Evolutionary conservation across 1,139 yeast genomes (phyloP).

Genomic region (Sugiyamaella japonica): DNA sequence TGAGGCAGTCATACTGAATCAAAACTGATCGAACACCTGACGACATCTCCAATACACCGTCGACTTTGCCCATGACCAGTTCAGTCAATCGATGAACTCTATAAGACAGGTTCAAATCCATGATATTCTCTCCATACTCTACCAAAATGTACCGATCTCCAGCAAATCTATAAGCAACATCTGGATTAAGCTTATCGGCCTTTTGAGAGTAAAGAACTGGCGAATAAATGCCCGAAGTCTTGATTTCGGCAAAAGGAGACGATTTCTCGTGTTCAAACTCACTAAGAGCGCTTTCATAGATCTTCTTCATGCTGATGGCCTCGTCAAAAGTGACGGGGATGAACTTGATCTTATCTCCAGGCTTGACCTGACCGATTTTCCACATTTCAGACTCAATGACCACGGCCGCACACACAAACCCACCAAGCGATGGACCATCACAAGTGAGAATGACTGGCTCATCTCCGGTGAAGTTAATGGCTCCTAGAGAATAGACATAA

Average conservation of each 20-base stretch:
- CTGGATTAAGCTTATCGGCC: slow-evolving; percentile 56
- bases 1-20: slow-evolving; percentile 69
- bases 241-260: slow-evolving; percentile 11
- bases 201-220: slow-evolving; percentile 57
- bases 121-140: slow-evolving; percentile 85
- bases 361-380: slow-evolving; percentile 97
- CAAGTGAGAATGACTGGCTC: slow-evolving; percentile 96
- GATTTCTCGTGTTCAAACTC: slow-evolving; percentile 11
- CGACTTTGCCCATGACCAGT: slow-evolving; percentile 54
- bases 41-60: slow-evolving; percentile 92
- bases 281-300: slow-evolving; percentile 5
- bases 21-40: slow-evolving; percentile 95
- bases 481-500: slow-evolving; percentile 94
- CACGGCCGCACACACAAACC: slow-evolving; percentile 95
- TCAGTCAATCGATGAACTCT: slow-evolving; percentile 81
- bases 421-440: slow-evolving; percentile 97
- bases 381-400: slow-evolving; percentile 96
- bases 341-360: slow-evolving; percentile 79
- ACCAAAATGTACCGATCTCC: slow-evolving; percentile 91
- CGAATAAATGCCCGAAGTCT: slow-evolving; percentile 20
- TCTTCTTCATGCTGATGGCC: slow-evolving; percentile 61
- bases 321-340: slow-evolving; percentile 68
- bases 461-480: slow-evolving; percentile 96
- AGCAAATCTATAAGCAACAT: slow-evolving; percentile 87
- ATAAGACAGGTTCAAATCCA: slow-evolving; percentile 84